Evolutionary conservation across 2,329 filamentous ascomycete genomes (phyloP).

Genomic region (Penicillium digitatum): DNA sequence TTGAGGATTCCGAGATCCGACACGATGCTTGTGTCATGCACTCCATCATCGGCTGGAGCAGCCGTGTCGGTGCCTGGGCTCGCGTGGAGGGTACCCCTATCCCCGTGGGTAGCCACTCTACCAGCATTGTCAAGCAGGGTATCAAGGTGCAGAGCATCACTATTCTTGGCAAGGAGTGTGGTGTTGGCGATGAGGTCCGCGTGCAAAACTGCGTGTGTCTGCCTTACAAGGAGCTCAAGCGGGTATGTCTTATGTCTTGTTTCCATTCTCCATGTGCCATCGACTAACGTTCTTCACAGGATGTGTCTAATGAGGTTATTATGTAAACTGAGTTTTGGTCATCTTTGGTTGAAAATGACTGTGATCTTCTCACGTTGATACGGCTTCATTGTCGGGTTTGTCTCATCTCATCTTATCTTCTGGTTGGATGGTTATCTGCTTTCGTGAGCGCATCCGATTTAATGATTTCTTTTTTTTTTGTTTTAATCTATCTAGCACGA

Average conservation of each 20-base stretch:
- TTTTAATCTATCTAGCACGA: conserved; percentile 13
- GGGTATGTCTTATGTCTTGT: conserved; percentile 56
- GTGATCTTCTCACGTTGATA: conserved; percentile 19
- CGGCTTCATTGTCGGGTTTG: conserved; percentile 5
- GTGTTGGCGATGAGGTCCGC: conserved; percentile 85
- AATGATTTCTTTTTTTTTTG: conserved; percentile 9
- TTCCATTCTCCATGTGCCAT: neutral
- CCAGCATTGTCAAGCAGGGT: conserved; percentile 94
- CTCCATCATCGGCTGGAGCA: conserved; percentile 95
- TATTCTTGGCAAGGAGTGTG: conserved; percentile 93
- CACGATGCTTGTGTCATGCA: conserved; percentile 95
- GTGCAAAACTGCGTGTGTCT: conserved; percentile 98
- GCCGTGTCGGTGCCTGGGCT: conserved; percentile 94
- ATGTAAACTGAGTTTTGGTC: conserved; percentile 60
- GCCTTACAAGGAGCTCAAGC: conserved; percentile 96
- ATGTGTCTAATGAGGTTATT: conserved; percentile 63
- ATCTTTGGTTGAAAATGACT: conserved; percentile 17
- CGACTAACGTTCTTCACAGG: conserved; percentile 22
- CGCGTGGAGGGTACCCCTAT: conserved; percentile 94
- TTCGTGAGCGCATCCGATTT: conserved; percentile 13
- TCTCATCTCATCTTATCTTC: conserved; percentile 10
- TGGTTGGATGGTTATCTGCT: conserved; percentile 20
- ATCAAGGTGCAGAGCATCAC: conserved; percentile 98
- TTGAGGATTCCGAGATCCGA: conserved; percentile 93
- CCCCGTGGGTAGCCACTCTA: conserved; percentile 80